Evolutionary conservation across 1,284 basidiomycete genomes (phyloP), one percentile per base, ranked within the genome.

Genomic region (Ceratobasidium sp.): DNA sequence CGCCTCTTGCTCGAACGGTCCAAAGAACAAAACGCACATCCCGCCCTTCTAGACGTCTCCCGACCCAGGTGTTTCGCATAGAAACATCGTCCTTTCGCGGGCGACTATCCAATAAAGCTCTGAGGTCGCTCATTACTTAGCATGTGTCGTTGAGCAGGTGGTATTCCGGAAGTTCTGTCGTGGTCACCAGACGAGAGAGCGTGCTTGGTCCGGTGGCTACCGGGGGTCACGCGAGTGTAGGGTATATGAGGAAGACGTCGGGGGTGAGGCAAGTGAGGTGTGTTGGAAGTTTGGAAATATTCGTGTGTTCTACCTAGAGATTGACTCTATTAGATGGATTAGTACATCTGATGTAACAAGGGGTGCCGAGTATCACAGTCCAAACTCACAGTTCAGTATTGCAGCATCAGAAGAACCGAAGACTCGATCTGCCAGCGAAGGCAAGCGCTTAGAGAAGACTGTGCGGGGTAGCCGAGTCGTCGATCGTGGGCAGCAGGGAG

Each of bases 201-300:
- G 36, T n/a, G 31, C 17, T n/a, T 44, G 41, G 56, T 17, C 56
- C 67, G 67, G 9, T 7, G 17, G 27, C 19, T 22, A 19, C 64
- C 48, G 64, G 54, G 50, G 45, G 67, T 71, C 67, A 71, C 67
- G 67, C 53, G 67, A 57, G 56, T 44, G 27, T n/a, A 36, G 5
- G 24, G 9, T 29, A 59, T 33, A 71, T 71, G 44, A 60, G n/a
- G 54, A 71, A 71, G 67, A 47, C 11, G n/a, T n/a, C n/a, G n/a
- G n/a, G n/a, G n/a, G n/a, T n/a, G 56, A 36, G 36, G 33, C 57
- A 31, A 50, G 36, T 41, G 36, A 41, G 36, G 19, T 22, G 56
- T 47, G 53, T 33, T 29, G 14, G 56, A 47, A 66, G 51, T 29
- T 66, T 51, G 29, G 47, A 31, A 51, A 66, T 31, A 15, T 17